Conservation (phyloP, 1,284 basidiomycete species). For the Pseudozyma pruni region DNA sequence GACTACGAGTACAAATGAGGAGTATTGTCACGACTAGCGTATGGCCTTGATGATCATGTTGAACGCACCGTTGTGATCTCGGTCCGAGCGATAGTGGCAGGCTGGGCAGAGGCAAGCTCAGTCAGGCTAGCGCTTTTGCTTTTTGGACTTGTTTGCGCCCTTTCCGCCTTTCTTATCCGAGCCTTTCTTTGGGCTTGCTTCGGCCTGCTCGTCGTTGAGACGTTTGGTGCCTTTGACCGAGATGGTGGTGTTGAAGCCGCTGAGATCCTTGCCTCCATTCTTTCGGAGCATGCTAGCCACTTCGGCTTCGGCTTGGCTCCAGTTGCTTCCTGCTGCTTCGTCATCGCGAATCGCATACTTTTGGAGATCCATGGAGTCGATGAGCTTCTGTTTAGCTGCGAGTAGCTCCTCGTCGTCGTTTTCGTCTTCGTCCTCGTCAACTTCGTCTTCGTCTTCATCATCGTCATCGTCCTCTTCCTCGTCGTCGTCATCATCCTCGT, state of each 20-base stretch:
- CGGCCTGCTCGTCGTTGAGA: slow-evolving; percentile 21
- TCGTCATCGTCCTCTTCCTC: slow-evolving; percentile 20
- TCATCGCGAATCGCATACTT: slow-evolving; percentile 55
- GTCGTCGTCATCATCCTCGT: slow-evolving; percentile 20
- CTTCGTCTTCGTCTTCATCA: slow-evolving; percentile 11
- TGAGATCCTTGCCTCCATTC: slow-evolving; percentile 40
- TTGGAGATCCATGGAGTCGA: slow-evolving; percentile 54
- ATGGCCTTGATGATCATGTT: not conserved
- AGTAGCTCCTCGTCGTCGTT: slow-evolving; percentile 35
- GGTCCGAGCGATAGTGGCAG: no score
- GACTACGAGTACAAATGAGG: no score
- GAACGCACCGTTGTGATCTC: no score
- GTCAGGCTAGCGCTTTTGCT: slow-evolving; percentile 22
- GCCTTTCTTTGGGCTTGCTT: slow-evolving; percentile 24
- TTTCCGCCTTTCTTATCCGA: slow-evolving; percentile 28
- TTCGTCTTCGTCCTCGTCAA: slow-evolving; percentile 10
- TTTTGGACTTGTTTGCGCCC: slow-evolving; percentile 19
- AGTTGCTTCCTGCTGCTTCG: slow-evolving; percentile 30
- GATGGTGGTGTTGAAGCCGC: slow-evolving; percentile 49
- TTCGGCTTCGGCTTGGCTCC: slow-evolving; percentile 62
- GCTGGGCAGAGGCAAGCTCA: no score
- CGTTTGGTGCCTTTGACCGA: slow-evolving; percentile 49
- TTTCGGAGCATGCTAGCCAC: slow-evolving; percentile 51
- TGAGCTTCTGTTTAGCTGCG: slow-evolving; percentile 44
- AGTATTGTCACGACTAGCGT: no score